Conservation (phyloP, 1,284 basidiomycete species). For the Termitomyces sp. region DNA sequence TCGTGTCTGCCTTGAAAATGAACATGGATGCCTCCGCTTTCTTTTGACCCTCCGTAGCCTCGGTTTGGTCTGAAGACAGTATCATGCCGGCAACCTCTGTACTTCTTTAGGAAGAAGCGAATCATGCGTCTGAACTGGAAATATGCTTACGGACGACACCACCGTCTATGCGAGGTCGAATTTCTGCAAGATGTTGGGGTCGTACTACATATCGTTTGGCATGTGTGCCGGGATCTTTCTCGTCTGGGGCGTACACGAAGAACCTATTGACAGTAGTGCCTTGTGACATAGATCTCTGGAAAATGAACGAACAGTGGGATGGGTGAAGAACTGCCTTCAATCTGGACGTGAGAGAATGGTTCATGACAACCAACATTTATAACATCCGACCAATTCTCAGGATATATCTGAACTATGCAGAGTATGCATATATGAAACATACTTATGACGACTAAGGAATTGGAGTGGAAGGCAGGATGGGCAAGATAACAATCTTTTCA, state of each 20-base stretch:
- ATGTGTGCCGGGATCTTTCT: slow-evolving; percentile 15
- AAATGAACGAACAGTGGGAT: not conserved
- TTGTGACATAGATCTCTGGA: slow-evolving; percentile 8
- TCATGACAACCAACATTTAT: not conserved
- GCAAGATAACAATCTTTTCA: slow-evolving; percentile 34
- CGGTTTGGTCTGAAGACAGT: slow-evolving; percentile 37
- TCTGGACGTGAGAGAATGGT: not conserved
- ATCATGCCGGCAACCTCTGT: slow-evolving; percentile 46
- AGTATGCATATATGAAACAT: too few species aligned
- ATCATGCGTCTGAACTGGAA: not conserved
- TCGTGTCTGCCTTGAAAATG: slow-evolving; percentile 42
- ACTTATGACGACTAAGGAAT: slow-evolving; percentile 19
- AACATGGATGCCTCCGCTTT: slow-evolving; percentile 49
- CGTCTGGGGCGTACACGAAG: slow-evolving; percentile 19
- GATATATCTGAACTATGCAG: not conserved
- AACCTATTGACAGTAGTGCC: slow-evolving; percentile 10
- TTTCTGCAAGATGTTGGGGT: slow-evolving; percentile 24
- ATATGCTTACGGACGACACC: slow-evolving; percentile 25
- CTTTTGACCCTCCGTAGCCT: slow-evolving; percentile 28
- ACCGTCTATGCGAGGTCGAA: slow-evolving; percentile 24
- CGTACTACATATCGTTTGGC: slow-evolving; percentile 28
- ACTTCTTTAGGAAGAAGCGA: not conserved
- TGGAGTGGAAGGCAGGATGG: slow-evolving; percentile 31
- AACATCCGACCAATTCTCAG: slow-evolving; percentile 1
- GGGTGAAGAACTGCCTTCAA: not conserved